Base-by-base conservation (phyloP, 2,329 filamentous ascomycete species). In the Fusarium lyarnte region DNA sequence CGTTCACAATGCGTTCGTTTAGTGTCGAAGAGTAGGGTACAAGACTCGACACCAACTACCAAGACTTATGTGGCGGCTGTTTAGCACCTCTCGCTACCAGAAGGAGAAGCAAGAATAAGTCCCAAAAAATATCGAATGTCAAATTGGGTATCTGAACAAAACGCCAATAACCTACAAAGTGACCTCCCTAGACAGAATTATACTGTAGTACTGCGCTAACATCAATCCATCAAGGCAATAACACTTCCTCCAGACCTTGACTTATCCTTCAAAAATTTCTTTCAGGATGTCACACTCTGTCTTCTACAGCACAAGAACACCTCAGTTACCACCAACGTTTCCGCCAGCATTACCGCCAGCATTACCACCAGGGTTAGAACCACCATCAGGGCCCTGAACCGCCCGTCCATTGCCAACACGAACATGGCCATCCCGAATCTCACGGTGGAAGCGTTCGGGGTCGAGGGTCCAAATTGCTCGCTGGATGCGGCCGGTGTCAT, bases 301-400 rank as follows among this genome's bases (percentile, higher is more conserved):
- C 8, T 9, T 17, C 10, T 14, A 3, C 10, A 3, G 14, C 5
- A 31, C 8, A 8, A 1, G 14, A 31, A 17, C 33, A 35, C n/a
- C 45, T 47, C 27, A 47, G 45, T 31, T 31, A 5, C 27, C 14
- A 4, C 45, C 21, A 13, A 10, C 45, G n/a, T 29, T n/a, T 16
- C 14, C 27, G 21, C 9, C 25, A 29, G 25, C 25, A 25, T 25
- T 10, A 8, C n/a, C n/a, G n/a, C n/a, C n/a, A n/a, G 19, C 19
- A 38, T 38, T 10, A 8, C 5, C 36, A 21, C 42, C 23, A 19
- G 41, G 16, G 7, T 43, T 19, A 4, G 16, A 17, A 12, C 21
- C 1, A 29, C 13, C 19, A 3, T 2, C 21, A 21, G 14, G 45
- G 27, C 45, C 10, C 27, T 2, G 1, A 21, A 12, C 0, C n/a